Evolutionary conservation across 805 yeast genomes (phyloP).

Genomic region (Maudiozyma turicensis): DNA sequence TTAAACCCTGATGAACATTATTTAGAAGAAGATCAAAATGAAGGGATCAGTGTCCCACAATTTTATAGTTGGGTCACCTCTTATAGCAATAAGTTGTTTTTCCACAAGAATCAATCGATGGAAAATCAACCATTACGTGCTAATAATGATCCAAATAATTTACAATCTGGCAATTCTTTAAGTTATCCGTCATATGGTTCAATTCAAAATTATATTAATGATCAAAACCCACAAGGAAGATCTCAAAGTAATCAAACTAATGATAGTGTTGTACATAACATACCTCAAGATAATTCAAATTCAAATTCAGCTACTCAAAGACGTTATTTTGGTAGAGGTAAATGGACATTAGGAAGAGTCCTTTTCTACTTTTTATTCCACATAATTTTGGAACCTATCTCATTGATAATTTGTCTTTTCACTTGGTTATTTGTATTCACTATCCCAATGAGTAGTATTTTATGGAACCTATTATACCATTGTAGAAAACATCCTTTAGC

Average conservation of each 20-base stretch:
- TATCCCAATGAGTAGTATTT: slow-evolving; percentile 86
- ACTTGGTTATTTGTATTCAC: slow-evolving; percentile 84
- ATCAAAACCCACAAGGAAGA: background rate
- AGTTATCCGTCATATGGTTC: slow-evolving; percentile 20
- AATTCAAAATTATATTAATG: slow-evolving; percentile 22
- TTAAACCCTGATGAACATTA: slow-evolving; percentile 72
- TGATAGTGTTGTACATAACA: background rate
- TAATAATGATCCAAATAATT: background rate
- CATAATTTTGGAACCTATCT: slow-evolving; percentile 57
- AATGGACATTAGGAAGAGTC: slow-evolving; percentile 80
- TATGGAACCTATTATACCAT: slow-evolving; percentile 59
- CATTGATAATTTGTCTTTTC: slow-evolving; percentile 41
- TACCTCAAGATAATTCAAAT: background rate
- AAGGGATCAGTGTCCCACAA: slow-evolving; percentile 77
- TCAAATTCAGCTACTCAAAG: slow-evolving; percentile 23
- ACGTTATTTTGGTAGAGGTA: slow-evolving; percentile 83
- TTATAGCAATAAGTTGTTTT: slow-evolving; percentile 71
- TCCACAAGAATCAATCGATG: slow-evolving; percentile 29
- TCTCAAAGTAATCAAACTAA: background rate
- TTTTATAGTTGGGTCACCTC: slow-evolving; percentile 79
- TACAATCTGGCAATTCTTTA: background rate
- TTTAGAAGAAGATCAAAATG: slow-evolving; percentile 76
- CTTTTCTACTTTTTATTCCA: slow-evolving; percentile 67
- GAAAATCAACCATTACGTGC: slow-evolving; percentile 5
- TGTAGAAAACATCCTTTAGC: slow-evolving; percentile 87